These are phyloP conservation scores for Trametes maxima DNA, from an alignment of 768 basidiomycete genomes.

Conservation along the genomic window DNA sequence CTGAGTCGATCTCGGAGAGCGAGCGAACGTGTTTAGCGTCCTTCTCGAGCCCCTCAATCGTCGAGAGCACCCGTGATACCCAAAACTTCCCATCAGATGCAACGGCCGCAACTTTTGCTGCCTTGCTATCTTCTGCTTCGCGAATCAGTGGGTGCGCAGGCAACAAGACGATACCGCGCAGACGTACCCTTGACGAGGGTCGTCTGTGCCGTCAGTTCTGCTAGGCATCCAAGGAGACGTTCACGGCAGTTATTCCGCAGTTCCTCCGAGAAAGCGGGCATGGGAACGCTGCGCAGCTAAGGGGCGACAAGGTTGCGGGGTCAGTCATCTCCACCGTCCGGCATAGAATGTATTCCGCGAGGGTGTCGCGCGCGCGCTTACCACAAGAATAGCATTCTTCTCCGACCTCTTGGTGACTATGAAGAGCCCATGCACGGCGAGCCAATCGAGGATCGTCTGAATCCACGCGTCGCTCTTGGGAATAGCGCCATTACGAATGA, in stretches of 20 bases:
- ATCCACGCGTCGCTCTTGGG: conserved; percentile 84
- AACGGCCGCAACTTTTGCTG: conserved; percentile 57
- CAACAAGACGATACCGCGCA: background rate
- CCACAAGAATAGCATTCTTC: conserved; percentile 60
- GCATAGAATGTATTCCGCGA: background rate
- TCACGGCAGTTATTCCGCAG: conserved; percentile 67
- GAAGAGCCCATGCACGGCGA: conserved; percentile 82
- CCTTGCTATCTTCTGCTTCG: conserved; percentile 48
- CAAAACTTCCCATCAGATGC: conserved; percentile 79
- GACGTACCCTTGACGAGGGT: conserved; percentile 52
- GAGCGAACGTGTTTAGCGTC: conserved; percentile 69
- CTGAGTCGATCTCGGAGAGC: conserved; percentile 56
- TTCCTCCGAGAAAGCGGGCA: conserved; percentile 72
- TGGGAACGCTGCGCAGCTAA: conserved; percentile 64
- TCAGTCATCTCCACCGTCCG: conserved; percentile 10
- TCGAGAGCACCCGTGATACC: conserved; percentile 66
- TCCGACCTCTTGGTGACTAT: conserved; percentile 70
- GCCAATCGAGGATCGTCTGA: conserved; percentile 74
- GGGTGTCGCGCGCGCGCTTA: conserved; percentile 41
- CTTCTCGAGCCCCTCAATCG: conserved; percentile 56
- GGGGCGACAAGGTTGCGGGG: conserved; percentile 2
- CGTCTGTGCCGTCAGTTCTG: conserved; percentile 67
- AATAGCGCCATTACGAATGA: conserved; percentile 78
- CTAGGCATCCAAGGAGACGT: conserved; percentile 71
- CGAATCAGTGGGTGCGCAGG: background rate